Percentiles rank a stretch among this genome's conserved stretches.
Conservation (phyloP, 176 grass and related monocot genomes). For the Phoenix roebelenii region DNA sequence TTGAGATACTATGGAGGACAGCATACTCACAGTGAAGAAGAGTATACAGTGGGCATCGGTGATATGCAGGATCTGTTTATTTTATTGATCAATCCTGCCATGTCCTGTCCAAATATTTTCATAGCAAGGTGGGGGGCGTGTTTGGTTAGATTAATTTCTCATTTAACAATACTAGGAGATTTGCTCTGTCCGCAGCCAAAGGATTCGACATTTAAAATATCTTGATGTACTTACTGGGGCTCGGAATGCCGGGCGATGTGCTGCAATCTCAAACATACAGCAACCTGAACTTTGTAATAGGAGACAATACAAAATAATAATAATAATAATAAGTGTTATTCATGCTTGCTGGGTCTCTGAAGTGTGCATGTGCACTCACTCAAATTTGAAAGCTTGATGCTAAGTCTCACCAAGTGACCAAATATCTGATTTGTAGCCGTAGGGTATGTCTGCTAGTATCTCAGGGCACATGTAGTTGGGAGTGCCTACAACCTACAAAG, state of each 20-base stretch:
- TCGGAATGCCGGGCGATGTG: slow-evolving; percentile 71
- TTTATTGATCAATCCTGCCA: slow-evolving; percentile 75
- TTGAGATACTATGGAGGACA: background rate
- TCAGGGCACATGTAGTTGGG: slow-evolving; percentile 92
- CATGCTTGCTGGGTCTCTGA: too few relatives aligned
- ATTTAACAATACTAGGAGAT: too few relatives aligned
- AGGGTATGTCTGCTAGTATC: slow-evolving; percentile 76
- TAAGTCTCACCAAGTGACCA: slow-evolving; percentile 64
- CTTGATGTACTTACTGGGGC: slow-evolving; percentile 42
- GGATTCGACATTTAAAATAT: too few relatives aligned
- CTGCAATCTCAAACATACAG: slow-evolving; percentile 93
- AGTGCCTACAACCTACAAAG: slow-evolving; percentile 66
- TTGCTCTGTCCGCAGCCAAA: too few relatives aligned
- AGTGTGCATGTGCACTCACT: too few relatives aligned
- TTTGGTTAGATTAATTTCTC: too few relatives aligned
- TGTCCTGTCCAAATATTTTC: slow-evolving; percentile 42
- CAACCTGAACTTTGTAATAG: slow-evolving; percentile 36
- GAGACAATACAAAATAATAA: too few relatives aligned
- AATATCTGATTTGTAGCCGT: slow-evolving; percentile 82
- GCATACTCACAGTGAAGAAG: slow-evolving; percentile 52
- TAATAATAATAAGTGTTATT: too few relatives aligned
- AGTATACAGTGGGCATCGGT: slow-evolving; percentile 76
- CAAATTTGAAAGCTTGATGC: background rate
- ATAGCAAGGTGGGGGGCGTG: background rate
- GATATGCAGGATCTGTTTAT: slow-evolving; percentile 87